Base-by-base conservation (phyloP, 1,284 basidiomycete species). In the Malassezia pachydermatis region DNA sequence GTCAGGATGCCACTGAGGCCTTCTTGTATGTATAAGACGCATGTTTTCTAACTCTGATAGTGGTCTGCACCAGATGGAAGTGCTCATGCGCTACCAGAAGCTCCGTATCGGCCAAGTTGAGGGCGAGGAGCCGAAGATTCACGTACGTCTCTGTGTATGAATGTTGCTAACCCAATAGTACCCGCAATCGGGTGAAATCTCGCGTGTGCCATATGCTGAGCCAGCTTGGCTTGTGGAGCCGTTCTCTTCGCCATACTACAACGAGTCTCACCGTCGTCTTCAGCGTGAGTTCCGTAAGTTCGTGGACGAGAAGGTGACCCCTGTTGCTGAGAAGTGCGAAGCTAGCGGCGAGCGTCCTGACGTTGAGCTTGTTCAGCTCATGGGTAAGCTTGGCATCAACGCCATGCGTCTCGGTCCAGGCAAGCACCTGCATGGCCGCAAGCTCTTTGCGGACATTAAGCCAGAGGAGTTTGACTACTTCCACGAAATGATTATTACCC, bases 401-500 rank as follows among this genome's bases (percentile, higher is more conserved):
- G 84, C 86, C 3, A 94, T 94, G 88, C 81, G 88, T 41, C 76
- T 95, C 72, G 90, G 90, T 16, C 79, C 79, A 4, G 78, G 77
- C 16, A 77, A 78, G 65, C 88, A 94, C 65, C 76, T 96, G 28
- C 77, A 86, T 65, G 89, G 88, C 3, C 78, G 81, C 23, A 80
- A 78, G 23, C 77, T 95, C 13, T 84, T 89, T 78, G 79, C 80
- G 52, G 90, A 84, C 5, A 82, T 94, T 54, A 83, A 81, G 63
- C 85, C 86, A 7, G 89, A 94, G 72, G 81, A 92, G 65, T 84
- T 84, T 62, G 81, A 87, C 67, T 85, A 85, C 67, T 87, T 88
- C 76, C 84, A 86, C 65, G 86, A 87, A 74, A 57, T 84, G 42
- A 83, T 70, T 46, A 78, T 92, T 63, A 86, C 81, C 41, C 88